phyloP scores from a whole-genome alignment of 2,329 filamentous ascomycete species.

The Colletotrichum sp. region DNA sequence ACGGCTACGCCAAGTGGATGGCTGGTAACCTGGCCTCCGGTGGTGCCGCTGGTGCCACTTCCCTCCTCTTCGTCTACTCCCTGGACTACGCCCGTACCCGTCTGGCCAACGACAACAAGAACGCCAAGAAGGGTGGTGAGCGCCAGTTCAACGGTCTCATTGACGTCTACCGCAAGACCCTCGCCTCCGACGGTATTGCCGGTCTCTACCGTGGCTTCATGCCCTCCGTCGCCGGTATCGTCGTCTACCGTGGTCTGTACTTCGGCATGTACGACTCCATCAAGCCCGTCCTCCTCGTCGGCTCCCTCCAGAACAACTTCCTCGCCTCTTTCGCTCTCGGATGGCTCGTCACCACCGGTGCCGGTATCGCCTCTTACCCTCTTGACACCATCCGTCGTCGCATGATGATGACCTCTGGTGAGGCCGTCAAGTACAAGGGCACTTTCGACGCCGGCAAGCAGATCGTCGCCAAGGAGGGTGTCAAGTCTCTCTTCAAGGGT shows the following conservation, averaged over 20 bases:
- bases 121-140: constrained; percentile 93
- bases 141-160: constrained; percentile 99
- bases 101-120: constrained; percentile 99
- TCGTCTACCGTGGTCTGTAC: constrained; percentile 99
- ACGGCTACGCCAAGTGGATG: constrained; percentile 99
- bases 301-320: constrained; percentile 96
- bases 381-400: constrained; percentile 99
- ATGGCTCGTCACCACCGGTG: constrained; percentile 99
- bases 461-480: constrained; percentile 97
- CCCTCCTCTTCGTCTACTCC: constrained; percentile 99
- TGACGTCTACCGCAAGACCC: constrained; percentile 99
- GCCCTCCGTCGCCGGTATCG: constrained; percentile 98
- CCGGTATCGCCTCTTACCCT: constrained; percentile 99
- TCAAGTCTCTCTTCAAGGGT: constrained; percentile 99
- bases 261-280: constrained; percentile 99
- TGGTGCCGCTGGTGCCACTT: constrained; percentile 99
- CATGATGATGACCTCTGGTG: constrained; percentile 99
- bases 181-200: constrained; percentile 96
- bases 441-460: constrained; percentile 94
- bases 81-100: constrained; percentile 99
- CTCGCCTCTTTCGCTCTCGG: constrained; percentile 98
- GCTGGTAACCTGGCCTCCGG: constrained; percentile 98
- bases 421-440: constrained; percentile 99
- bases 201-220: constrained; percentile 99
- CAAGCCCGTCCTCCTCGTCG: constrained; percentile 97